Percentiles rank a stretch among this genome's conserved stretches.
phyloP scores from a whole-genome alignment of 2,329 filamentous ascomycete genomes.

The Penicillium sp. region DNA sequence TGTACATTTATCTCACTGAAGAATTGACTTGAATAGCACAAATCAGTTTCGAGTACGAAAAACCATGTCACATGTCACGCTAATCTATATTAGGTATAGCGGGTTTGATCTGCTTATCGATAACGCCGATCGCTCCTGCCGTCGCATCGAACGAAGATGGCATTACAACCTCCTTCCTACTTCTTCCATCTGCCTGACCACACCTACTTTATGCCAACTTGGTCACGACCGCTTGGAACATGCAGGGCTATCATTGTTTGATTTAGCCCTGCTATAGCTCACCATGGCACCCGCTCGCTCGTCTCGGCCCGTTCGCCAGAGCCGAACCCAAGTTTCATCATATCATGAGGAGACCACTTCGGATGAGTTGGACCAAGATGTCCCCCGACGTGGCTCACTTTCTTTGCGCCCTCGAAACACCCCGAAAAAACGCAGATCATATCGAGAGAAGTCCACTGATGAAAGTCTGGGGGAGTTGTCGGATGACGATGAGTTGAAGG shows the following conservation, averaged over 20 bases:
- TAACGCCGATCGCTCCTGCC: conserved; percentile 18
- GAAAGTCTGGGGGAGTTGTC: conserved; percentile 19
- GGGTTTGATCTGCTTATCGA: conserved; percentile 14
- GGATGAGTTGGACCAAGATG: conserved; percentile 23
- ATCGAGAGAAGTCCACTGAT: conserved; percentile 39
- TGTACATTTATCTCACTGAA: neutral
- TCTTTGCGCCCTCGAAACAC: conserved; percentile 34
- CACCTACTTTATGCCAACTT: neutral
- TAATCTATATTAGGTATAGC: conserved; percentile 1
- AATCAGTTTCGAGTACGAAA: neutral
- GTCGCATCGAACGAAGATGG: conserved; percentile 2
- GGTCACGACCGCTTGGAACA: neutral
- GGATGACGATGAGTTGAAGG: conserved; percentile 11
- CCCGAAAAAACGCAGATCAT: conserved; percentile 28
- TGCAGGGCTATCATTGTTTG: neutral
- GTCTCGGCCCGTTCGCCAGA: conserved; percentile 36
- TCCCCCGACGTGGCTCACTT: conserved; percentile 20
- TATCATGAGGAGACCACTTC: conserved; percentile 41
- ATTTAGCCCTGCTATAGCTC: neutral
- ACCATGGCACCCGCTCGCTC: conserved; percentile 33
- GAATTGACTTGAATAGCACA: neutral
- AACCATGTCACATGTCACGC: neutral
- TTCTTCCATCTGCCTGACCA: neutral
- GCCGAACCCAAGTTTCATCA: conserved; percentile 35
- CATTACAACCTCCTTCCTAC: neutral